Base-by-base conservation (phyloP, 1,284 basidiomycete genomes). In the Ceratobasidium sp. region DNA sequence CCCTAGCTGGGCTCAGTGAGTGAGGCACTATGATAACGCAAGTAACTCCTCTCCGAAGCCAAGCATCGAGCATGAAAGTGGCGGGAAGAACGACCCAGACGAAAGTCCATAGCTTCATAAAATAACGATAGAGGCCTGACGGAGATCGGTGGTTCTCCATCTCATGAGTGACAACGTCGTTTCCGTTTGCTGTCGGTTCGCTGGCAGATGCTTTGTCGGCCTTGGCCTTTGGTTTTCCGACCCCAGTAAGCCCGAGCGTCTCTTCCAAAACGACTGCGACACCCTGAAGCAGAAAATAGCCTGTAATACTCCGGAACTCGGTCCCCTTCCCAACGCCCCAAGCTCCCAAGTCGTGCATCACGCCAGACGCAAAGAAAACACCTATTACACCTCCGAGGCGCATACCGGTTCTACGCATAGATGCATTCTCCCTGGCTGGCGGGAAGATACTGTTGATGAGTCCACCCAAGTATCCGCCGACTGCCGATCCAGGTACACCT, bases 271-370 rank as follows among this genome's bases (percentile, higher is more conserved):
- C 58, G 9, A 86, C 75, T 0, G 86, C 88, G 0, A 86, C 76
- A 1, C 84, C 88, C 74, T 85, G 87, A 75, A 87, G 77, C 52
- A 89, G 41, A 77, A 90, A 91, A 77, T 85, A 90, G 2, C 85
- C 84, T 1, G 80, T 79, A 10, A 88, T 80, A 5, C 76, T 73
- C 6, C 77, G 70, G 8, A 85, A 82, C 43, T 89, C 85, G 0
- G 80, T 80, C 18, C 87, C 88, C 6, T 81, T 81, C 1, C 84
- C 85, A 84, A 89, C 85, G 3, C 86, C 87, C 82, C 85, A 88
- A 61, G 87, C 76, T 14, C 85, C 88, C 32, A 84, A 62, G 74
- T 86, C 83, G 73, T 91, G 89, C 18, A 91, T 75, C 1, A 85
- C 46, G 2, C 85, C 88, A 0, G 89, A 90, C 16, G 85, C 75